Evolutionary conservation across 2,329 filamentous ascomycete genomes (phyloP), one percentile per base, ranked within the genome.

Genomic region (Hypoxylon sp.): DNA sequence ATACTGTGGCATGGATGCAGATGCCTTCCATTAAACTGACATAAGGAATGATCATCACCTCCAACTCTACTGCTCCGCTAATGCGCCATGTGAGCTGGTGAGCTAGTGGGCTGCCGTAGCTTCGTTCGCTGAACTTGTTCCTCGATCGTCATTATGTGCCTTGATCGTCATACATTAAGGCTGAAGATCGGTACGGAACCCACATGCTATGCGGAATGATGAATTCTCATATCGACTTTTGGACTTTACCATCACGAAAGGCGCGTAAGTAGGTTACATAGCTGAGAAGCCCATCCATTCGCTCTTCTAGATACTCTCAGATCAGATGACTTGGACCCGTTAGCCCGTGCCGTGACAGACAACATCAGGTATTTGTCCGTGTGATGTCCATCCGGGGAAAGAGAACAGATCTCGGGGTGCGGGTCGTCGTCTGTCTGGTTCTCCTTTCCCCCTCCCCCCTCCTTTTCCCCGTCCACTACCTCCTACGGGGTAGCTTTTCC

Each of bases 41-140:
- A 29, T 43, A 10, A 53, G 45, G 42, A 50, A 50, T 56, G 43
- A 50, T 50, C 49, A 50, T 54, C 58, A 41, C 40, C 37, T 48
- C 23, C 21, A n/a, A 35, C 17, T 26, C 26, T 45, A 35, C 21
- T 46, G n/a, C 45, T 33, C 48, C 40, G 26, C 40, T 31, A 38
- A 37, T 31, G 21, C n/a, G n/a, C n/a, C n/a, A n/a, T n/a, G n/a
- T n/a, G n/a, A n/a, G n/a, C n/a, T n/a, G n/a, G n/a, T n/a, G n/a
- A n/a, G n/a, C n/a, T n/a, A n/a, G n/a, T n/a, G n/a, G n/a, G n/a
- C n/a, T n/a, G n/a, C n/a, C n/a, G n/a, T n/a, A 35, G 15, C 31
- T 35, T 35, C 31, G 15, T 18, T 35, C 18, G n/a, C 31, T 15
- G 31, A 18, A n/a, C 31, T 15, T 35, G 31, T 35, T 35, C 31